These are phyloP conservation scores for Urtica urens DNA, from an alignment of 306 rosid species.

Conservation along the genomic window DNA sequence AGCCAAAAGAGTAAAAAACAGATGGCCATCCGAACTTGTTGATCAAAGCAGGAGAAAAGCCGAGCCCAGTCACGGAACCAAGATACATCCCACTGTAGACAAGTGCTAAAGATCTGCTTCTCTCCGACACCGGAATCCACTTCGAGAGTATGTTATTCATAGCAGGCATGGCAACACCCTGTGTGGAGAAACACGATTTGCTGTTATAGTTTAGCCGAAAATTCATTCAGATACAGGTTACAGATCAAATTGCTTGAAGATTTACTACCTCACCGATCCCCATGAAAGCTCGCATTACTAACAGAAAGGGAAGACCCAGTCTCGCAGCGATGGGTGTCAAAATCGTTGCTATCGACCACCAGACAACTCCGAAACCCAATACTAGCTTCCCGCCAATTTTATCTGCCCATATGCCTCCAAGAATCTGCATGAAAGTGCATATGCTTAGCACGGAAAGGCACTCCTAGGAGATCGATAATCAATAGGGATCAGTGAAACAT, in stretches of 20 bases:
- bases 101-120: slow-evolving; percentile 91
- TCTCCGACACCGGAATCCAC: slow-evolving; percentile 97
- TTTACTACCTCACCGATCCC: slow-evolving; percentile 87
- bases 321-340: slow-evolving; percentile 87
- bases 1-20: slow-evolving; percentile 89
- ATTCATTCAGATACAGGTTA: not conserved
- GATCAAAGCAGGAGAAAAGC: slow-evolving; percentile 61
- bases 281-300: slow-evolving; percentile 86
- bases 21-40: slow-evolving; percentile 90
- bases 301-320: slow-evolving; percentile 78
- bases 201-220: not conserved
- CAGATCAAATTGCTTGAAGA: slow-evolving; percentile 11
- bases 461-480: slow-evolving; percentile 9
- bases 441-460: not conserved
- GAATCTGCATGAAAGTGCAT: slow-evolving; percentile 56
- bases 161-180: slow-evolving; percentile 99
- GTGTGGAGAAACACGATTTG: slow-evolving; percentile 16
- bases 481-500: slow-evolving; percentile 9
- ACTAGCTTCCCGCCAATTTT: slow-evolving; percentile 88
- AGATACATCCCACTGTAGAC: slow-evolving; percentile 99
- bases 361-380: slow-evolving; percentile 83
- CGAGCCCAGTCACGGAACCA: slow-evolving; percentile 92
- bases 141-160: slow-evolving; percentile 88
- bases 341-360: slow-evolving; percentile 94
- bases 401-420: slow-evolving; percentile 99